Evolutionary conservation across 306 rosid species (phyloP).

Genomic region (Albizia julibrissin): DNA sequence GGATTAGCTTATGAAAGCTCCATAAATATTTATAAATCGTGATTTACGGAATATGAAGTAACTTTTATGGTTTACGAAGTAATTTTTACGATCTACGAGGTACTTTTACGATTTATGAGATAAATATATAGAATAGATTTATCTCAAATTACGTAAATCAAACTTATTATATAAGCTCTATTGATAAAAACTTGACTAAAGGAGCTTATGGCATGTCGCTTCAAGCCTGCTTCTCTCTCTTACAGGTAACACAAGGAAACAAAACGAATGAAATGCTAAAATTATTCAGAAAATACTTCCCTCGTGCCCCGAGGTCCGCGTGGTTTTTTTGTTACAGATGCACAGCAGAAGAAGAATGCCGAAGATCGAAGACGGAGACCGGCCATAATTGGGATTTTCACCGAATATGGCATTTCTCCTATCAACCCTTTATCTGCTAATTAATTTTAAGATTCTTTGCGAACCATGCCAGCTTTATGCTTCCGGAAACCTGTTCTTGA

Average conservation of each 20-base stretch:
- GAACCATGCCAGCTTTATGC: neutral
- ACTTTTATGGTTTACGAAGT: too few species aligned
- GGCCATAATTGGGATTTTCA: slow-evolving; percentile 24
- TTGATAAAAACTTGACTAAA: too few species aligned
- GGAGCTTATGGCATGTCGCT: slow-evolving; percentile 32
- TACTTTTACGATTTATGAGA: too few species aligned
- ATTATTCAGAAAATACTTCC: neutral
- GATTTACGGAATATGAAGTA: too few species aligned
- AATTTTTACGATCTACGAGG: too few species aligned
- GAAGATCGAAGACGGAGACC: slow-evolving; percentile 10
- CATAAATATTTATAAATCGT: too few species aligned
- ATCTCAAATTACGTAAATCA: too few species aligned
- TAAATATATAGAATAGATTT: too few species aligned
- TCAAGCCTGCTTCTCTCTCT: neutral
- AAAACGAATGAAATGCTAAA: neutral
- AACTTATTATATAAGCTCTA: too few species aligned
- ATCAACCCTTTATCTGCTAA: neutral
- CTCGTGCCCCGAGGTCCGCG: slow-evolving; percentile 13
- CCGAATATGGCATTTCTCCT: slow-evolving; percentile 9
- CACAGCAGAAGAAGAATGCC: neutral
- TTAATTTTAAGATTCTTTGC: neutral
- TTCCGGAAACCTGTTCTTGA: neutral
- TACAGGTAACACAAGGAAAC: slow-evolving; percentile 30
- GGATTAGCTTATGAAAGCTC: too few species aligned
- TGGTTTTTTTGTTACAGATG: neutral